Percentiles rank a stretch among this genome's conserved stretches.
phyloP scores from a whole-genome alignment of 1,284 basidiomycete species.

The Xerocomus amazonicus region DNA sequence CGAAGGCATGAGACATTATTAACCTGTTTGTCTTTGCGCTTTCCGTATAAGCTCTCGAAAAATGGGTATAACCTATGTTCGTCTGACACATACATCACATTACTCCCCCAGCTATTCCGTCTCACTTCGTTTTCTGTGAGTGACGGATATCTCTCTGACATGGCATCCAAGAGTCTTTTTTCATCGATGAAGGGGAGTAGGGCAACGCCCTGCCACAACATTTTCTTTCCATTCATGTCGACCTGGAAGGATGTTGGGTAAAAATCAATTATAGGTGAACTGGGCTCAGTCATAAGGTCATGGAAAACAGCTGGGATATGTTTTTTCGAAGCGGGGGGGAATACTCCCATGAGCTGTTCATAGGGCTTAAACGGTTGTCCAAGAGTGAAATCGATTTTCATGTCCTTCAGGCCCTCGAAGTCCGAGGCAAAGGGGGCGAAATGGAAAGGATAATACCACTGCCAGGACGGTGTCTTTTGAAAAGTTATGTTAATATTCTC shows the following conservation, averaged over 20 bases:
- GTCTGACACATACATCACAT: slow-evolving; percentile 83
- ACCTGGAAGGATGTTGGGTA: slow-evolving; percentile 92
- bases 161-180: slow-evolving; percentile 77
- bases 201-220: slow-evolving; percentile 99
- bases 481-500: slow-evolving; percentile 11
- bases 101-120: slow-evolving; percentile 85
- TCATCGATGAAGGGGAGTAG: slow-evolving; percentile 95
- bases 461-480: slow-evolving; percentile 89
- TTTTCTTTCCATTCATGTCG: slow-evolving; percentile 99
- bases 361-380: slow-evolving; percentile 95
- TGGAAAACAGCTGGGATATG: slow-evolving; percentile 91
- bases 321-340: slow-evolving; percentile 66
- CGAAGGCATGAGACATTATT: slow-evolving; percentile 28
- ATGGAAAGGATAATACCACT: slow-evolving; percentile 99
- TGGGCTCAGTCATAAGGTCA: slow-evolving; percentile 80
- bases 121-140: slow-evolving; percentile 80
- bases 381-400: slow-evolving; percentile 76
- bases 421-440: slow-evolving; percentile 98
- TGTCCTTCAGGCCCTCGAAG: slow-evolving; percentile 76
- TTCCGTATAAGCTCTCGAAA: slow-evolving; percentile 87
- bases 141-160: slow-evolving; percentile 69
- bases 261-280: slow-evolving; percentile 95
- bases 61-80: slow-evolving; percentile 84
- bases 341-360: slow-evolving; percentile 98
- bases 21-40: slow-evolving; percentile 79